phyloP scores from a whole-genome alignment of 2,329 filamentous ascomycete species.

The Trichophyton mentagrophytes region DNA sequence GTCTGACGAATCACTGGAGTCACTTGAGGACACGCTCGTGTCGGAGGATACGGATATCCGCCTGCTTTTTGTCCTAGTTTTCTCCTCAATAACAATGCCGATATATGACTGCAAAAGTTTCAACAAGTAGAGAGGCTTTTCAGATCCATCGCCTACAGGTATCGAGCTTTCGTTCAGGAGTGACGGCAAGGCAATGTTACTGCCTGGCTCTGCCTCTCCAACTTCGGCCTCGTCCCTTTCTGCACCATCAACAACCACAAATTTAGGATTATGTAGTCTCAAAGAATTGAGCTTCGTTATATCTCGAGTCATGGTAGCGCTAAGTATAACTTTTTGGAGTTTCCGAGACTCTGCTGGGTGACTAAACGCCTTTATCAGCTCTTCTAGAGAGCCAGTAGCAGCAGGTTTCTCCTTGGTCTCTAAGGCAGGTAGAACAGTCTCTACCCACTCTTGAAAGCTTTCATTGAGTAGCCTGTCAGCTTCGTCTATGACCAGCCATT shows the following conservation, averaged over 20 bases:
- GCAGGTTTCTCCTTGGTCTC: slow-evolving; percentile 42
- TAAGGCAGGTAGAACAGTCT: slow-evolving; percentile 49
- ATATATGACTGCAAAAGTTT: slow-evolving; percentile 48
- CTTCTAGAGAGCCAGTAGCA: slow-evolving; percentile 32
- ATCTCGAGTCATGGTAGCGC: slow-evolving; percentile 84
- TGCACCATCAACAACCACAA: slow-evolving; percentile 59
- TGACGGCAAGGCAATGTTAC: slow-evolving; percentile 40
- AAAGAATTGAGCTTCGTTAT: slow-evolving; percentile 65
- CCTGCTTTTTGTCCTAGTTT: neutral
- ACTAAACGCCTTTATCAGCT: slow-evolving; percentile 24
- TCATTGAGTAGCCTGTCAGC: slow-evolving; percentile 85
- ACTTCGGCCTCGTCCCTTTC: slow-evolving; percentile 14
- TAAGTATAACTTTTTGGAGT: slow-evolving; percentile 72
- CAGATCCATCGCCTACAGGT: slow-evolving; percentile 53
- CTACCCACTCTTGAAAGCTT: slow-evolving; percentile 84
- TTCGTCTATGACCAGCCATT: slow-evolving; percentile 88
- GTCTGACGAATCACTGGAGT: slow-evolving; percentile 23
- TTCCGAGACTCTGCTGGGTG: slow-evolving; percentile 27
- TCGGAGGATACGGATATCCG: neutral
- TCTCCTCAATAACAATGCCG: slow-evolving; percentile 13
- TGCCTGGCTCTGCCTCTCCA: slow-evolving; percentile 10
- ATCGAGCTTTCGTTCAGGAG: slow-evolving; percentile 53
- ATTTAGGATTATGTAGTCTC: slow-evolving; percentile 57
- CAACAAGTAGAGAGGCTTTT: slow-evolving; percentile 77
- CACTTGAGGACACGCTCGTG: slow-evolving; percentile 13